Evolutionary conservation across 2,329 filamentous ascomycete genomes (phyloP), one percentile per base, ranked within the genome.

Genomic region (Boeremia exigua): DNA sequence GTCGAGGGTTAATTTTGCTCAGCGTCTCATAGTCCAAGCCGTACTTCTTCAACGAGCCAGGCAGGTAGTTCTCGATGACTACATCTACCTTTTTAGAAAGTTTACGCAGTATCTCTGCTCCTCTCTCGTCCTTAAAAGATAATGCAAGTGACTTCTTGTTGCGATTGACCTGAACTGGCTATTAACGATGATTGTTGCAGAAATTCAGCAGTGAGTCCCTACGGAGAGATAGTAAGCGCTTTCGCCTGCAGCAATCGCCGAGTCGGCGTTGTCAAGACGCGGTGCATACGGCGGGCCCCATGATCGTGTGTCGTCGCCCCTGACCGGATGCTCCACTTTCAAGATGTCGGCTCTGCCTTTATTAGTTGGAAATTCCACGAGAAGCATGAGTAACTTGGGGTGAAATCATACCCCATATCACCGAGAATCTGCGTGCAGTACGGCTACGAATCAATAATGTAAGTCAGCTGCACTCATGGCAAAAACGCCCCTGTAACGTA

Each of bases 391-490:
- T 10, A 23, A 7, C 5, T 34, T 15, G 5, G n/a, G 23, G 15
- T 23, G 67, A 56, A 15, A 37, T 29, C 66, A 44, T 85, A 96
- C 23, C 94, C 94, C 95, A 64, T 98, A 77, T 99, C 95, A 49
- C 93, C 95, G 6, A 99, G 79, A 48, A 99, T 97, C 74, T 99
- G 95, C 33, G 95, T 98, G 70, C 92, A 96, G 72, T 97, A 98
- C 62, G 95, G 95, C 91, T 97, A 69, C 15, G 58, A 32, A n/a
- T 11, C 37, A 6, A 10, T 12, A 44, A 19, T 15, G 12, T 44
- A 28, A 44, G 59, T 72, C 55, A 72, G 32, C 19, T 23, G 19
- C 19, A 23, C 19, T 23, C 2, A 23, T 23, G 19, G 19, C 19
- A 23, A 23, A 23, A 23, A 23, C 19, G 29, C 11, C 29, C 2